phyloP scores from a whole-genome alignment of 1,139 yeast species.

The Wickerhamomyces sp. region DNA sequence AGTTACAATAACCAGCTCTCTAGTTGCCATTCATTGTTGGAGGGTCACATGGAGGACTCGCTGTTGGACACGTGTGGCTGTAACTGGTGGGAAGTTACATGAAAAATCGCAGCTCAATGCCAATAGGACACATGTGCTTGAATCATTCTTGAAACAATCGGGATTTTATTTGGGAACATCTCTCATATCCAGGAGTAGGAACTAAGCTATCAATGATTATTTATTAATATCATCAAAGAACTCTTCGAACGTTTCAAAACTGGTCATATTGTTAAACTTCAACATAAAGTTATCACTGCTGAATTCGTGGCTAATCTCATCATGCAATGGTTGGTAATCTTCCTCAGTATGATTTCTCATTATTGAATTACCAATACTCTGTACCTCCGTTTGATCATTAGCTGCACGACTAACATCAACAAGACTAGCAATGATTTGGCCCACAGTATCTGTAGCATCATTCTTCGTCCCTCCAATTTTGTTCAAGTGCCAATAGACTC shows the following conservation, averaged over 20 bases:
- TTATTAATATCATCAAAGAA: constrained; percentile 39
- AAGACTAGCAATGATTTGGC: constrained; percentile 43
- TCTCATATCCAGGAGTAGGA: too few relatives aligned
- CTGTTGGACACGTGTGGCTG: too few relatives aligned
- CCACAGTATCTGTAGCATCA: constrained; percentile 53
- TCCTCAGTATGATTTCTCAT: constrained; percentile 2
- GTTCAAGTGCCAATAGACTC: constrained; percentile 50
- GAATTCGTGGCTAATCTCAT: constrained; percentile 21
- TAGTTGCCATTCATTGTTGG: too few relatives aligned
- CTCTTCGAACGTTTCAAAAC: constrained; percentile 44
- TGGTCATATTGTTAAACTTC: constrained; percentile 22
- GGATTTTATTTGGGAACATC: too few relatives aligned
- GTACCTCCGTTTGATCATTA: constrained; percentile 4
- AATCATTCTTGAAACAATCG: too few relatives aligned
- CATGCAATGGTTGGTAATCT: constrained; percentile 20
- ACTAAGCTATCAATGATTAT: not conserved
- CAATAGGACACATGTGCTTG: too few relatives aligned
- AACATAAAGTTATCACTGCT: constrained; percentile 8
- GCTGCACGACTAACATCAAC: constrained; percentile 31
- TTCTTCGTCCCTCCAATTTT: constrained; percentile 48
- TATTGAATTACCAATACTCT: constrained; percentile 3
- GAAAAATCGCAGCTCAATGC: too few relatives aligned
- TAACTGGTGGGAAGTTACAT: too few relatives aligned
- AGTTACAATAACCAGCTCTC: too few relatives aligned
- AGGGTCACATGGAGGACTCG: too few relatives aligned